These are phyloP conservation scores for Agaricus blazei DNA, from an alignment of 768 basidiomycete genomes.

Conservation along the genomic window DNA sequence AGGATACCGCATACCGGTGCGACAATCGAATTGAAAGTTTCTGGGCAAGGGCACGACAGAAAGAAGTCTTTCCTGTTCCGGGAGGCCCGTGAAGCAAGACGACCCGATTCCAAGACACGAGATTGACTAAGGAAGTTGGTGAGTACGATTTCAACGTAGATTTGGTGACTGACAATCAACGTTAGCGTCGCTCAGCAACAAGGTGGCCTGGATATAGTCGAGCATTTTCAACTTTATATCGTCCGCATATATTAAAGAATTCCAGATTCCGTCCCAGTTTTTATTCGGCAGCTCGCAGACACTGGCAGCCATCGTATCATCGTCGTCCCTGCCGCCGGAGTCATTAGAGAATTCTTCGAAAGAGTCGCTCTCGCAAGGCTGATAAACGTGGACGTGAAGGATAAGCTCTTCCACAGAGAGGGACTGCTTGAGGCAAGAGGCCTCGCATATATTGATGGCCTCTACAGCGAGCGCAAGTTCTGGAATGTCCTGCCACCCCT, in stretches of 20 bases:
- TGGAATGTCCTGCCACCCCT: constrained; percentile 76
- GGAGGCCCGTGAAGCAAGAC: constrained; percentile 95
- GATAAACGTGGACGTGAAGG: constrained; percentile 86
- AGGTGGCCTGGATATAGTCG: constrained; percentile 92
- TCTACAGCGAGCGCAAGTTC: constrained; percentile 74
- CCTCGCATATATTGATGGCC: constrained; percentile 68
- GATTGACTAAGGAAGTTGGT: constrained; percentile 54
- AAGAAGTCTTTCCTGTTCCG: constrained; percentile 94
- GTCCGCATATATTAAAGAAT: constrained; percentile 78
- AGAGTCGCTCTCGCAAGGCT: constrained; percentile 61
- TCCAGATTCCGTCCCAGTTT: constrained; percentile 90
- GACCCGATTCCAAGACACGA: constrained; percentile 94
- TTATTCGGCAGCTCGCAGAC: constrained; percentile 84
- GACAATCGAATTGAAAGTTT: constrained; percentile 90
- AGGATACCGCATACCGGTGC: constrained; percentile 49
- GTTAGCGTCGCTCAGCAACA: constrained; percentile 85
- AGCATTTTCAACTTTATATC: constrained; percentile 85
- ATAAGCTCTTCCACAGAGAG: constrained; percentile 53
- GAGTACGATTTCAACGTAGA: background rate
- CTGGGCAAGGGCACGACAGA: constrained; percentile 92
- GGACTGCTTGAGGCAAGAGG: constrained; percentile 48
- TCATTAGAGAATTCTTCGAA: constrained; percentile 71
- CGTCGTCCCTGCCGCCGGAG: constrained; percentile 55
- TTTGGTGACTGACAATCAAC: constrained; percentile 59
- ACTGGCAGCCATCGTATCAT: constrained; percentile 81